Evolutionary conservation across 768 basidiomycete genomes (phyloP).

Genomic region (Sarcodon aspratus): DNA sequence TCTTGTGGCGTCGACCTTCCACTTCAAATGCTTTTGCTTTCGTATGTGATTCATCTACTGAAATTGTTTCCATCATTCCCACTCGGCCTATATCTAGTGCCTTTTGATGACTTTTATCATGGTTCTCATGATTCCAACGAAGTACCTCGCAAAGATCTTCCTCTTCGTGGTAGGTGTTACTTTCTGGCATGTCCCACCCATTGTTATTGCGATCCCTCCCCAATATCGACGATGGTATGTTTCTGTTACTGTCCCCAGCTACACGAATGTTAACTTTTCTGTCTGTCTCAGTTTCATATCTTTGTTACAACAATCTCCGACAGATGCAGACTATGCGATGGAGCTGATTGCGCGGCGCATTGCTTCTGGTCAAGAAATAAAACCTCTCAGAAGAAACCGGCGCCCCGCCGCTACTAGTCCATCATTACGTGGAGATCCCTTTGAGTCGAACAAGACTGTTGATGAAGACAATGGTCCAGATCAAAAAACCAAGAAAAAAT

Average conservation of each 20-base stretch:
- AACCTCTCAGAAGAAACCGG: conserved; percentile 15
- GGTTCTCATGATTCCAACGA: conserved; percentile 34
- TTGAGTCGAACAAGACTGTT: too few species aligned
- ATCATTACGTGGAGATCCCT: too few species aligned
- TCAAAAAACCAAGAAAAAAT: background rate
- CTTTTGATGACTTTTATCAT: conserved; percentile 29
- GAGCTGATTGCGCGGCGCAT: conserved; percentile 52
- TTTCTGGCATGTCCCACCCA: conserved; percentile 56
- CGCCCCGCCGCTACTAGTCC: conserved; percentile 5
- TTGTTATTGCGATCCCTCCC: conserved; percentile 39
- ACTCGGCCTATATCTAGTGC: conserved; percentile 18
- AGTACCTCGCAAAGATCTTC: conserved; percentile 34
- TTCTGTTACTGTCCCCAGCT: too few species aligned
- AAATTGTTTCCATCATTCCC: conserved; percentile 2
- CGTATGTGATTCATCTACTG: conserved; percentile 21
- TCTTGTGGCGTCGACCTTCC: conserved; percentile 50
- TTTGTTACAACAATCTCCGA: conserved; percentile 42
- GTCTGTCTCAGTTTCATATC: conserved; percentile 28
- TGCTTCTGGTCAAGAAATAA: conserved; percentile 39
- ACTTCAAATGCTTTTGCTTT: conserved; percentile 36
- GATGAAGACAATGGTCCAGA: background rate
- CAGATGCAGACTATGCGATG: conserved; percentile 64
- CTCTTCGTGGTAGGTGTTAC: conserved; percentile 36
- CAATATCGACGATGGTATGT: conserved; percentile 34
- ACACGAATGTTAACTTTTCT: too few species aligned